A percentile compares a stretch with the other conserved stretches of the same genome.
These are phyloP conservation scores for Brassica nigra DNA, from an alignment of 345 rosid genomes.

Conservation along the genomic window DNA sequence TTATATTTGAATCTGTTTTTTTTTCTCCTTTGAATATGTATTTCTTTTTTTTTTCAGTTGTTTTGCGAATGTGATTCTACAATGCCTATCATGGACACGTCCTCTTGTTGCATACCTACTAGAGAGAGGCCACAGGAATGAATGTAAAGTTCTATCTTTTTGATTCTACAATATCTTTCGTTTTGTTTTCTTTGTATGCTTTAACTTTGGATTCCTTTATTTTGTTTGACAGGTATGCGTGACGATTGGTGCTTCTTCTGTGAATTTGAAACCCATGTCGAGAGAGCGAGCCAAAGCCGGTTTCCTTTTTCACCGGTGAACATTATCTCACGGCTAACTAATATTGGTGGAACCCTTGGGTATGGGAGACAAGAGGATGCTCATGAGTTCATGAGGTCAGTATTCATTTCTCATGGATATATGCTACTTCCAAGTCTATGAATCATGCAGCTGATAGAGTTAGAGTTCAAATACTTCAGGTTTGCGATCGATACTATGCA, in stretches of 20 bases:
- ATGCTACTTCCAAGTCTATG: background rate
- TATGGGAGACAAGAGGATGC: slow-evolving; percentile 99
- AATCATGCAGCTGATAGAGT: slow-evolving; percentile 1
- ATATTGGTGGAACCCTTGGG: slow-evolving; percentile 93
- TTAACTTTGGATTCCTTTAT: slow-evolving; percentile 14
- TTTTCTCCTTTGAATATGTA: background rate
- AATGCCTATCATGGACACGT: slow-evolving; percentile 84
- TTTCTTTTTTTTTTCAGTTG: slow-evolving; percentile 58
- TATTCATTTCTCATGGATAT: background rate
- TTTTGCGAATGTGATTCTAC: slow-evolving; percentile 92
- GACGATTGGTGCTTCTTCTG: slow-evolving; percentile 96
- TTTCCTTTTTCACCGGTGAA: slow-evolving; percentile 80
- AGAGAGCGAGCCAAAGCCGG: slow-evolving; percentile 62
- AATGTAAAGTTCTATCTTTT: slow-evolving; percentile 53
- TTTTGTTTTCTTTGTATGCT: background rate
- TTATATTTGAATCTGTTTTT: slow-evolving; percentile 7
- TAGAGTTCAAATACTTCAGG: slow-evolving; percentile 46
- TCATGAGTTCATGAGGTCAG: slow-evolving; percentile 95
- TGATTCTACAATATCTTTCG: too few relatives aligned
- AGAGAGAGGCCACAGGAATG: slow-evolving; percentile 78
- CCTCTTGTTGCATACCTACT: slow-evolving; percentile 90
- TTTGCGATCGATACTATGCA: slow-evolving; percentile 95
- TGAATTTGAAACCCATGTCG: slow-evolving; percentile 79
- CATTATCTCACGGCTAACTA: slow-evolving; percentile 76
- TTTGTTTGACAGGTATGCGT: slow-evolving; percentile 65